phyloP scores from a whole-genome alignment of 352 stramenopile species.

The Phytophthora quininea region DNA sequence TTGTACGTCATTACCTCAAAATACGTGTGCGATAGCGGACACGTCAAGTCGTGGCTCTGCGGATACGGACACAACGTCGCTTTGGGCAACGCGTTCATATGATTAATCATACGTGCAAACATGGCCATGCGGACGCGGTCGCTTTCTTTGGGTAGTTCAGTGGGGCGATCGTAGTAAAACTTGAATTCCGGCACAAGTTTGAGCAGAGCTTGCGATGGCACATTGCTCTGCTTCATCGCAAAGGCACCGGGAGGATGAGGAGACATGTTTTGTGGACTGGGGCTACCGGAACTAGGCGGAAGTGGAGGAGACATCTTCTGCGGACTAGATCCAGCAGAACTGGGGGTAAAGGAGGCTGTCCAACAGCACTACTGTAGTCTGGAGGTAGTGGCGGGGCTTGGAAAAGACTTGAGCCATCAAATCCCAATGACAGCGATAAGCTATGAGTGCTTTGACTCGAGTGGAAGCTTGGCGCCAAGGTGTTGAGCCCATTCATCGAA shows the following conservation, averaged over 20 bases:
- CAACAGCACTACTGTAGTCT: constrained; percentile 18
- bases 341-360: constrained; percentile 24
- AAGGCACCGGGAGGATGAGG: constrained; percentile 10
- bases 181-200: constrained; percentile 29
- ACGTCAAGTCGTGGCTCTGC: constrained; percentile 31
- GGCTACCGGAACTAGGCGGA: no score
- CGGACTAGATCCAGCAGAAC: no score
- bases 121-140: constrained; percentile 38
- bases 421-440: no score
- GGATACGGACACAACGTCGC: constrained; percentile 44
- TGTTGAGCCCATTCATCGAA: no score
- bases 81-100: constrained; percentile 52
- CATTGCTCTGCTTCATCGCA: constrained; percentile 20
- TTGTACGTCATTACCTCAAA: constrained; percentile 63
- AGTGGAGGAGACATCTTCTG: no score
- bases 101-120: constrained; percentile 60
- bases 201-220: constrained; percentile 31
- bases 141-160: constrained; percentile 36
- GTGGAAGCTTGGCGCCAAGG: no score
- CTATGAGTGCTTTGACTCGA: no score
- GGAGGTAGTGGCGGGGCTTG: constrained; percentile 19
- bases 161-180: constrained; percentile 40
- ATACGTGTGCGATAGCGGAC: constrained; percentile 48
- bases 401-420: not conserved
- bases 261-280: constrained; percentile 19